These are phyloP conservation scores for Abortiporus biennis DNA, from an alignment of 1,284 basidiomycete species.

Conservation along the genomic window DNA sequence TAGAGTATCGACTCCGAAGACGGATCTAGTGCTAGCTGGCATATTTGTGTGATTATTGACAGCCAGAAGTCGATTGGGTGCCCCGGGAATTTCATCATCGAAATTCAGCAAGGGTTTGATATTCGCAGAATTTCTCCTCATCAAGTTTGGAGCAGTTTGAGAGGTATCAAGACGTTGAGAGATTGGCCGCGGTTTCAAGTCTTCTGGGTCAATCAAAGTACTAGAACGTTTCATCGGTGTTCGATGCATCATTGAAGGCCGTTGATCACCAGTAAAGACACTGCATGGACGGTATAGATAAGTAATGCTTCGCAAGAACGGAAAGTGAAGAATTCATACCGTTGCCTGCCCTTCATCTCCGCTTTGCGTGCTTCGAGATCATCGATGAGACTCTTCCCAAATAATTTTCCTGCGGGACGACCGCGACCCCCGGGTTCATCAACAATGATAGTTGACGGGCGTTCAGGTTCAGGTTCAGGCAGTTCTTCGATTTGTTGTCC, in stretches of 20 bases:
- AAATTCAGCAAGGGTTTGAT: slow-evolving; percentile 57
- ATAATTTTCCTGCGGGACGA: slow-evolving; percentile 70
- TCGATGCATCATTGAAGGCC: slow-evolving; percentile 82
- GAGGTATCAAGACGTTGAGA: slow-evolving; percentile 39
- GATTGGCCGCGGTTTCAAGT: slow-evolving; percentile 41
- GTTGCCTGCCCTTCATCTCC: slow-evolving; percentile 67
- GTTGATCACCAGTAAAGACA: slow-evolving; percentile 67
- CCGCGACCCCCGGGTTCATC: slow-evolving; percentile 29
- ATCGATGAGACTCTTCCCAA: slow-evolving; percentile 76
- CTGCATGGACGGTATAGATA: slow-evolving; percentile 27
- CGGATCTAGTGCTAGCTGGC: slow-evolving; percentile 46
- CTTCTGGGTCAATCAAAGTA: slow-evolving; percentile 68
- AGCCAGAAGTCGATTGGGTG: slow-evolving; percentile 14
- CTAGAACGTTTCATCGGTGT: slow-evolving; percentile 44
- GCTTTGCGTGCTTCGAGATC: slow-evolving; percentile 71
- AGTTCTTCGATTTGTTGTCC: slow-evolving; percentile 63
- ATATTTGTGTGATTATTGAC: slow-evolving; percentile 9
- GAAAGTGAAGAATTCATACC: slow-evolving; percentile 37
- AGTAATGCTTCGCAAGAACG: slow-evolving; percentile 3
- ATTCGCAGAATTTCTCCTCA: slow-evolving; percentile 41
- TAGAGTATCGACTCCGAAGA: slow-evolving; percentile 78
- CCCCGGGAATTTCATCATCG: slow-evolving; percentile 37
- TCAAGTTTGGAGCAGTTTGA: slow-evolving; percentile 31
- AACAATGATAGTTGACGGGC: slow-evolving; percentile 29
- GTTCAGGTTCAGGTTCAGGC: slow-evolving; percentile 29